phyloP scores from a whole-genome alignment of 805 yeast genomes.

The Candida peoriensis region DNA sequence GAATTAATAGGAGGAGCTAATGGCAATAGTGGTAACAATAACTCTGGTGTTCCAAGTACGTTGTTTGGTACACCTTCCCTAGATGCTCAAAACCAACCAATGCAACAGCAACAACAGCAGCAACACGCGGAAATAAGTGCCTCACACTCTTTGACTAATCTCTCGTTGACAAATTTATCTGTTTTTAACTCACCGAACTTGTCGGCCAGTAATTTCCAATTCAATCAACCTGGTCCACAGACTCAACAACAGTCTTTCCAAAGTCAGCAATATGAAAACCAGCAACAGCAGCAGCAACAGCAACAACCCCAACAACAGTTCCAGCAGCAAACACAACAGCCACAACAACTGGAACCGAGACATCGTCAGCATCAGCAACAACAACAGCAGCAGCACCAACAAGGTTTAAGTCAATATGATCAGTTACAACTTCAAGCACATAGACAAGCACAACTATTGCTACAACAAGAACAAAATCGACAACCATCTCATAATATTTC shows the following conservation, averaged over 20 bases:
- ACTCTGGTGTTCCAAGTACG: background rate
- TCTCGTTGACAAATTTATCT: conserved; percentile 20
- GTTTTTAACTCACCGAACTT: conserved; percentile 20
- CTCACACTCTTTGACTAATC: conserved; percentile 24
- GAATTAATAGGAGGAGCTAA: conserved; percentile 45
- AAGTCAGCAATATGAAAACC: conserved; percentile 6
- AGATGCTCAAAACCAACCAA: background rate
- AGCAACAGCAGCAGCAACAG: conserved; percentile 6
- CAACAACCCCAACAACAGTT: conserved; percentile 7
- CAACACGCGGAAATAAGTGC: conserved; percentile 9
- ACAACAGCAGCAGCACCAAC: conserved; percentile 2
- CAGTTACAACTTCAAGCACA: background rate
- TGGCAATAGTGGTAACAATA: conserved; percentile 1
- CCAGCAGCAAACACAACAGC: conserved; percentile 8
- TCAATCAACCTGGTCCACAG: conserved; percentile 11
- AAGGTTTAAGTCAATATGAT: background rate
- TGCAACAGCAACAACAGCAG: conserved; percentile 1
- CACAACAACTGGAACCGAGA: conserved; percentile 10
- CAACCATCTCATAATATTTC: conserved; percentile 22
- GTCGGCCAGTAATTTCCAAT: conserved; percentile 10
- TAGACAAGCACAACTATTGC: conserved; percentile 1
- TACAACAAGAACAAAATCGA: background rate
- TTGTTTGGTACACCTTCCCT: conserved; percentile 2
- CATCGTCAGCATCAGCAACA: conserved; percentile 6
- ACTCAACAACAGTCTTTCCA: conserved; percentile 6